Conservation (phyloP, 1,284 basidiomycete genomes). For the Boletellus dicymbophilus region DNA sequence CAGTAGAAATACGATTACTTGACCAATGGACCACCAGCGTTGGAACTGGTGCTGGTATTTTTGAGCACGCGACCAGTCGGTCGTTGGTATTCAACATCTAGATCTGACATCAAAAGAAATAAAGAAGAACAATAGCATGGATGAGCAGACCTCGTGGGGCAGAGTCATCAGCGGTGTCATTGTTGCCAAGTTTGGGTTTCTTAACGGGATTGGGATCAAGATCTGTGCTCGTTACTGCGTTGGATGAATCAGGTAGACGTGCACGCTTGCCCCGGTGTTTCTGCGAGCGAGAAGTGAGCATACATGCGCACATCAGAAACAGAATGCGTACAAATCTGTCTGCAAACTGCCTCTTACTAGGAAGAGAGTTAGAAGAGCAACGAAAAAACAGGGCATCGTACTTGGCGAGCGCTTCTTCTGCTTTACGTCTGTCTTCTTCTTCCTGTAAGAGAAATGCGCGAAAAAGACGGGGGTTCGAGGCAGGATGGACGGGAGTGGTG, state of each 20-base stretch:
- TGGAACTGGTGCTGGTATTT: not conserved
- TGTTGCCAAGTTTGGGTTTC: slow-evolving; percentile 37
- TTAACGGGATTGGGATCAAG: slow-evolving; percentile 35
- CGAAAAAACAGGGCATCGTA: slow-evolving; percentile 23
- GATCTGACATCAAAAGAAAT: not conserved
- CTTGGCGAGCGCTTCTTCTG: slow-evolving; percentile 50
- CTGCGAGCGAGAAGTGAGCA: slow-evolving; percentile 31
- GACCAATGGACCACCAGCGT: not conserved
- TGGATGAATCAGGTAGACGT: slow-evolving; percentile 41
- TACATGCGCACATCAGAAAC: not conserved
- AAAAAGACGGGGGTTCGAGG: not conserved
- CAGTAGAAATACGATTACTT: not conserved
- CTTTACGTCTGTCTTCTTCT: slow-evolving; percentile 58
- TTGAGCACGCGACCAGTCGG: not conserved
- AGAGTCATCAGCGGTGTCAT: not conserved
- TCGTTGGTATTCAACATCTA: not conserved
- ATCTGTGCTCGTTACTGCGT: slow-evolving; percentile 33
- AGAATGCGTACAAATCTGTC: slow-evolving; percentile 55
- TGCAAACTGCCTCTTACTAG: slow-evolving; percentile 61
- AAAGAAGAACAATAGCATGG: too few relatives aligned
- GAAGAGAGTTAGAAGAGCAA: not conserved
- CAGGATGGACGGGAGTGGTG: not conserved
- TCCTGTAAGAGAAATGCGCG: slow-evolving; percentile 41
- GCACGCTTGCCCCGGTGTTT: slow-evolving; percentile 62
- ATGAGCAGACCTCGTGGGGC: not conserved